A percentile compares a stretch with the other conserved stretches of the same genome.
Evolutionary conservation across 805 yeast genomes (phyloP).

Genomic region (Candida coquimbonensis): DNA sequence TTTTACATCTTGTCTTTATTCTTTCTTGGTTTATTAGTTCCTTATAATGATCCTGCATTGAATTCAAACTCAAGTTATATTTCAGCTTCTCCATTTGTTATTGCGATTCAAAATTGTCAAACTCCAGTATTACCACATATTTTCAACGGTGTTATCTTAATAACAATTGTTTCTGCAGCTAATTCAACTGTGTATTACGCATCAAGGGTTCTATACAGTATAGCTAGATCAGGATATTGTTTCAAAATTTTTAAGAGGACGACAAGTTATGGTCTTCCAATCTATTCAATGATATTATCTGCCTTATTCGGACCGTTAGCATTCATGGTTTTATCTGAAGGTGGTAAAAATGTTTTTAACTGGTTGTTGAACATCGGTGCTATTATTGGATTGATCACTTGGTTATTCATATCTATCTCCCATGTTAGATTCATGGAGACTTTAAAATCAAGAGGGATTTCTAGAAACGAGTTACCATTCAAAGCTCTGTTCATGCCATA

Average conservation of each 20-base stretch:
- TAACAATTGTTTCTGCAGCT: conserved; percentile 74
- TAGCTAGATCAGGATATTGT: conserved; percentile 53
- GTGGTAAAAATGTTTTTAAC: conserved; percentile 53
- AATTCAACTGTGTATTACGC: conserved; percentile 71
- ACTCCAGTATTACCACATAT: conserved; percentile 60
- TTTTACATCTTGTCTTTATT: conserved; percentile 61
- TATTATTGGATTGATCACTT: conserved; percentile 66
- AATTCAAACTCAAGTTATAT: conserved; percentile 30
- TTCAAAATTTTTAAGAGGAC: conserved; percentile 45
- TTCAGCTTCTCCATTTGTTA: conserved; percentile 63
- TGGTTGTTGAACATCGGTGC: conserved; percentile 73
- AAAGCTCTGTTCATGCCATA: conserved; percentile 65
- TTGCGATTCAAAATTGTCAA: conserved; percentile 64
- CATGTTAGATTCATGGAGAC: conserved; percentile 68
- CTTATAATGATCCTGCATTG: conserved; percentile 55
- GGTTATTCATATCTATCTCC: conserved; percentile 59
- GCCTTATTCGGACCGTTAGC: conserved; percentile 59
- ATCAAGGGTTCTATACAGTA: conserved; percentile 57
- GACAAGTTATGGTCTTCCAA: conserved; percentile 56
- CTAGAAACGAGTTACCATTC: conserved; percentile 66
- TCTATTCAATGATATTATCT: conserved; percentile 42
- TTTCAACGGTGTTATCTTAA: conserved; percentile 62
- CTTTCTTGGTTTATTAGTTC: conserved; percentile 65
- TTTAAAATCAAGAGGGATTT: conserved; percentile 52
- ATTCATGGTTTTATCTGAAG: conserved; percentile 45